These are phyloP conservation scores for Panaeolus papilionaceus DNA, from an alignment of 768 basidiomycete genomes.

Conservation along the genomic window DNA sequence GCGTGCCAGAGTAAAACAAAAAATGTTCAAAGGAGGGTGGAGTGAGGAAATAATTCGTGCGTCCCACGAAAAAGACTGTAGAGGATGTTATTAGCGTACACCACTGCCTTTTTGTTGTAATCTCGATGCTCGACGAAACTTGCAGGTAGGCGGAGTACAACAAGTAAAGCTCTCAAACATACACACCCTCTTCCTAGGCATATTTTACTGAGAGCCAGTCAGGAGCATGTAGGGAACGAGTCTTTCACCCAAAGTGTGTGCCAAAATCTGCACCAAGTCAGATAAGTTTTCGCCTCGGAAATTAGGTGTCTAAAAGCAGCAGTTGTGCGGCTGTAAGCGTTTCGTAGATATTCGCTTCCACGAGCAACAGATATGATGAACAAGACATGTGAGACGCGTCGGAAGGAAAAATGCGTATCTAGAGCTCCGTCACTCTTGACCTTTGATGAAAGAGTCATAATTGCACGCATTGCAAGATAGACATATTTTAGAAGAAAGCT, in stretches of 20 bases:
- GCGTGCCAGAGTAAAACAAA: not conserved
- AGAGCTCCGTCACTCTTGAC: not conserved
- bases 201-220: not conserved
- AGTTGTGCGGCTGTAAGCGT: conserved; percentile 3
- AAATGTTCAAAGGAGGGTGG: no score
- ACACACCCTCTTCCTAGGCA: no score
- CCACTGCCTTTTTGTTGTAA: no score
- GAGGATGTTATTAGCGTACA: no score
- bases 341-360: not conserved
- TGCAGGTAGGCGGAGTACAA: no score
- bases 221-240: not conserved
- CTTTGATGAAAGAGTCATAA: not conserved
- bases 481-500: conserved; percentile 5
- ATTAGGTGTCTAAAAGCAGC: not conserved
- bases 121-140: no score
- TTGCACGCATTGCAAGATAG: not conserved
- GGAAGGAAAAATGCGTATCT: not conserved
- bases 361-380: not conserved
- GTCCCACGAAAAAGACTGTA: no score
- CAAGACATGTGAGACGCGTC: not conserved
- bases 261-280: not conserved
- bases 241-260: not conserved
- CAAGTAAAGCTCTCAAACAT: no score
- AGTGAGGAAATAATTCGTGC: no score
- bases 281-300: not conserved